phyloP scores from a whole-genome alignment of 495 filamentous ascomycete species.

The Hypoxylon fragiforme region DNA sequence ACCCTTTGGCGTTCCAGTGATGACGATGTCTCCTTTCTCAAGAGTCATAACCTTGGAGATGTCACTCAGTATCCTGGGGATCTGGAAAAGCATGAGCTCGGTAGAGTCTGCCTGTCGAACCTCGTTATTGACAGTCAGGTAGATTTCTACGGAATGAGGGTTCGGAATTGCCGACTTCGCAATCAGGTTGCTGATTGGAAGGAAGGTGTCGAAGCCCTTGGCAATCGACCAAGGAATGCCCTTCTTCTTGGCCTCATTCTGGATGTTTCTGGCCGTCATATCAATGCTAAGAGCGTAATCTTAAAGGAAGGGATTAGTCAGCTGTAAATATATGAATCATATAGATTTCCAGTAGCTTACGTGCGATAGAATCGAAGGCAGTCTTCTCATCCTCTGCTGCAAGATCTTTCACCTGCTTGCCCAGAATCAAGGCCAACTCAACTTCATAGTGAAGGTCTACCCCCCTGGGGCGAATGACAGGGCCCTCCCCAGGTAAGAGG shows the following conservation, averaged over 20 bases:
- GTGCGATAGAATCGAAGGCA: slow-evolving; percentile 64
- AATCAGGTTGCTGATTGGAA: slow-evolving; percentile 80
- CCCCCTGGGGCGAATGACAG: slow-evolving; percentile 80
- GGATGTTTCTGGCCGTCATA: slow-evolving; percentile 91
- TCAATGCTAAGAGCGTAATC: slow-evolving; percentile 86
- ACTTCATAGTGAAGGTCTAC: slow-evolving; percentile 92
- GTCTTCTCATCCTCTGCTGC: slow-evolving; percentile 64
- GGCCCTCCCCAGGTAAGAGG: slow-evolving; percentile 73
- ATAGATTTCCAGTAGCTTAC: slow-evolving; percentile 37
- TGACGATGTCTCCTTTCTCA: slow-evolving; percentile 85
- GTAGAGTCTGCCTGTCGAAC: slow-evolving; percentile 82
- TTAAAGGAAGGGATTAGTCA: slow-evolving; percentile 35
- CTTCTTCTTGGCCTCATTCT: slow-evolving; percentile 95
- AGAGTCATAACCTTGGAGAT: slow-evolving; percentile 94
- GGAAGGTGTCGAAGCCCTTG: slow-evolving; percentile 97
- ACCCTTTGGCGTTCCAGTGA: slow-evolving; percentile 96
- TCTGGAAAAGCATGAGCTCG: slow-evolving; percentile 85
- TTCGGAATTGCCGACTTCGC: slow-evolving; percentile 75
- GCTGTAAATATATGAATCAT: background rate
- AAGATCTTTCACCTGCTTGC: slow-evolving; percentile 74
- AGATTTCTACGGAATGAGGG: slow-evolving; percentile 85
- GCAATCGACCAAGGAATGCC: slow-evolving; percentile 94
- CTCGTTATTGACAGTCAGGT: slow-evolving; percentile 76
- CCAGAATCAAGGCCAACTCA: slow-evolving; percentile 86
- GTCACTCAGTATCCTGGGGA: slow-evolving; percentile 84